Evolutionary conservation across 2,329 filamentous ascomycete genomes (phyloP).

Genomic region (Gaeumannomyces sp.): DNA sequence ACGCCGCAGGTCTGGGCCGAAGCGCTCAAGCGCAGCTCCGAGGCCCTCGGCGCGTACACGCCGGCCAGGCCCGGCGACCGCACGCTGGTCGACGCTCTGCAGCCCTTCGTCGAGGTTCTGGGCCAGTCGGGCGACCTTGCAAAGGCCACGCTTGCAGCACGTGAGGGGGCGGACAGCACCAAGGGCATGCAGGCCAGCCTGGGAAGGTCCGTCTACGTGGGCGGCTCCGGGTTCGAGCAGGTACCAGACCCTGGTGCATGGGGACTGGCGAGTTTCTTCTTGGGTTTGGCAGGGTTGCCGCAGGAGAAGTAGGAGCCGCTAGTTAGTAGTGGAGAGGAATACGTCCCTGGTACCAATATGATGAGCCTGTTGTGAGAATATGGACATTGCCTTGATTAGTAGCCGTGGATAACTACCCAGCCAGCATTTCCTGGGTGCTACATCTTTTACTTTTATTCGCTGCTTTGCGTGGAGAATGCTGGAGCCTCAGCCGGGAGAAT

Average conservation of each 20-base stretch:
- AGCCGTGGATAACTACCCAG: neutral
- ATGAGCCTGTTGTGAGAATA: neutral
- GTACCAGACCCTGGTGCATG: slow-evolving; percentile 65
- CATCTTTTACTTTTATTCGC: neutral
- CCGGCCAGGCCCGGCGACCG: slow-evolving; percentile 82
- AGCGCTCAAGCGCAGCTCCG: slow-evolving; percentile 65
- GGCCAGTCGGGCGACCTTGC: slow-evolving; percentile 58
- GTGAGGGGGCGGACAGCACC: slow-evolving; percentile 71
- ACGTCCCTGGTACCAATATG: neutral
- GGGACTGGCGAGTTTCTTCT: slow-evolving; percentile 72
- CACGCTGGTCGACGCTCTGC: slow-evolving; percentile 80
- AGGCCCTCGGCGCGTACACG: slow-evolving; percentile 73
- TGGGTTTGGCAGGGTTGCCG: slow-evolving; percentile 56
- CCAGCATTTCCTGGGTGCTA: neutral
- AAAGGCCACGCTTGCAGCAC: slow-evolving; percentile 69
- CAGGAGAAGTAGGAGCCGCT: neutral
- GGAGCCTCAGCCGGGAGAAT: too few relatives aligned
- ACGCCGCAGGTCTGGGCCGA: slow-evolving; percentile 45
- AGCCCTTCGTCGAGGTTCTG: slow-evolving; percentile 76
- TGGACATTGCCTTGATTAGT: neutral
- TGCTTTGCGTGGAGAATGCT: too few relatives aligned
- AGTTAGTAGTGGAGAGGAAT: slow-evolving; percentile 34
- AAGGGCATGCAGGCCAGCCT: slow-evolving; percentile 90
- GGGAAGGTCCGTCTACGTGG: slow-evolving; percentile 77
- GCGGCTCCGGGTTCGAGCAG: slow-evolving; percentile 67